Conservation (phyloP, 2,329 filamentous ascomycete species). For the Cadophora sp. region DNA sequence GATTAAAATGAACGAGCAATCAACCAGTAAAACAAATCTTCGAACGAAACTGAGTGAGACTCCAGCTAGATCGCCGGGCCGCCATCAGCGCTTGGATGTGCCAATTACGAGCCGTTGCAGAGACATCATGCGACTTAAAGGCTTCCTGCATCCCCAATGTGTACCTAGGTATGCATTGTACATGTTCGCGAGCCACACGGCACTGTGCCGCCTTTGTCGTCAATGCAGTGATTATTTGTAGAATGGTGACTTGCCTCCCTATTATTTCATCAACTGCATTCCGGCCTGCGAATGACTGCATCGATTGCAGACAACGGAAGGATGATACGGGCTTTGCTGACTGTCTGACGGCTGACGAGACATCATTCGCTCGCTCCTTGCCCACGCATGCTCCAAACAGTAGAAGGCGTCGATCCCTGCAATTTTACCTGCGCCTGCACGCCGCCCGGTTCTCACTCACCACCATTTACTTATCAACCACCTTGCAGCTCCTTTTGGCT, state of each 20-base stretch:
- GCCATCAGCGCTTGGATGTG: constrained; percentile 16
- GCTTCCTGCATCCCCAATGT: background rate
- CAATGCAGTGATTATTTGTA: background rate
- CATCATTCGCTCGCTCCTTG: background rate
- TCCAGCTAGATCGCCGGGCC: background rate
- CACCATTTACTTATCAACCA: background rate
- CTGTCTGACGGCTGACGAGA: constrained; percentile 2
- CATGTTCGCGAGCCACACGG: background rate
- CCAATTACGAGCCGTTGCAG: constrained; percentile 13
- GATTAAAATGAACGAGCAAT: background rate
- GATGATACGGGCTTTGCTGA: constrained; percentile 11
- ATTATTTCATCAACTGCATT: background rate
- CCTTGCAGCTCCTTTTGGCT: background rate
- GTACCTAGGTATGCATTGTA: background rate
- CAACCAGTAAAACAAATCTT: background rate
- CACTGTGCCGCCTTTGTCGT: background rate
- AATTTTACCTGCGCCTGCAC: constrained; percentile 2
- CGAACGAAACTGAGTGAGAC: background rate
- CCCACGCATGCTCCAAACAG: background rate
- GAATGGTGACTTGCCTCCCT: background rate
- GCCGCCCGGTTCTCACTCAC: constrained; percentile 2
- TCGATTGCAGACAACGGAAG: background rate
- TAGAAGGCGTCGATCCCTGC: constrained; percentile 15
- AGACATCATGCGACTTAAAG: background rate
- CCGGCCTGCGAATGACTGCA: background rate